A percentile compares a stretch with the other conserved stretches of the same genome.
phyloP scores from a whole-genome alignment of 1,284 basidiomycete species.

The Fomitiporia mediterranea region DNA sequence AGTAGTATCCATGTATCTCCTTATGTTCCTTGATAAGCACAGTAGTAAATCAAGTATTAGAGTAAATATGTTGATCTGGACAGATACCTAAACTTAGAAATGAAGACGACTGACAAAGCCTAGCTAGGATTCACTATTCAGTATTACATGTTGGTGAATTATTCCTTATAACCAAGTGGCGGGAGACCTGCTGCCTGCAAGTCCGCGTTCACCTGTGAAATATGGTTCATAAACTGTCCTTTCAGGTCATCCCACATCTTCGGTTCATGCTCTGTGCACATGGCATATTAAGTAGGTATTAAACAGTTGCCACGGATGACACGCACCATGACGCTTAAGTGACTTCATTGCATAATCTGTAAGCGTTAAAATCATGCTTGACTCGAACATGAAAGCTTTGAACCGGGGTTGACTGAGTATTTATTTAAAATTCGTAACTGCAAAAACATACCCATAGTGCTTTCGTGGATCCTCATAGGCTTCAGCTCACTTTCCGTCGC shows the following conservation, averaged over 20 bases:
- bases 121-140: no score
- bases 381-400: slow-evolving; percentile 62
- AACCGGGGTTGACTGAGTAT: not conserved
- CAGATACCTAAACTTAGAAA: no score
- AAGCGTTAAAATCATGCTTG: slow-evolving; percentile 55
- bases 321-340: slow-evolving; percentile 49
- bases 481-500: slow-evolving; percentile 47
- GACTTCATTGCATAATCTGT: slow-evolving; percentile 60
- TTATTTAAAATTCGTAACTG: not conserved
- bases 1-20: no score
- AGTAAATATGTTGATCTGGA: no score
- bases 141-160: not conserved
- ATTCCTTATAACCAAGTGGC: slow-evolving; percentile 4
- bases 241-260: slow-evolving; percentile 60
- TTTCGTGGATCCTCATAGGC: slow-evolving; percentile 49
- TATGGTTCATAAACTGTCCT: slow-evolving; percentile 52
- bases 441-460: slow-evolving; percentile 43
- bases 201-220: slow-evolving; percentile 51
- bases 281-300: not conserved
- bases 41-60: no score
- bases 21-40: no score
- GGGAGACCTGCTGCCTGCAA: slow-evolving; percentile 44
- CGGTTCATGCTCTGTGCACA: slow-evolving; percentile 43
- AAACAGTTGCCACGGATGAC: not conserved
- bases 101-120: no score